These are phyloP conservation scores for Diutina sp. DNA, from an alignment of 1,139 yeast species.

Conservation along the genomic window DNA sequence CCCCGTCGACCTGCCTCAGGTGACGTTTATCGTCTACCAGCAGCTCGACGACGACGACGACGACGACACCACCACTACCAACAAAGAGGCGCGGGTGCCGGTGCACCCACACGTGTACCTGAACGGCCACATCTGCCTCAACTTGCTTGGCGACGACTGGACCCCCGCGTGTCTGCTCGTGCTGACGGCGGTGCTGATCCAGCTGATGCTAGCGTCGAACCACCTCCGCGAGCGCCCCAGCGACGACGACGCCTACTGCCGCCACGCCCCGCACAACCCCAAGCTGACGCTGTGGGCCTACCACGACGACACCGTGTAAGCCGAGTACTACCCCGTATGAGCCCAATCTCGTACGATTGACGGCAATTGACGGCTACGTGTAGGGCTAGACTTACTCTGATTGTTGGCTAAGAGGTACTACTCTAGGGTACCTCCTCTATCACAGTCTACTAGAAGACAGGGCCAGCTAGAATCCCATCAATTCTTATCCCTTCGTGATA, in stretches of 20 bases:
- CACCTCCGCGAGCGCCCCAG: constrained; percentile 33
- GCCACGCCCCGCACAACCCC: constrained; percentile 46
- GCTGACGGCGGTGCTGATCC: constrained; percentile 44
- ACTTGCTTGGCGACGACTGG: constrained; percentile 57
- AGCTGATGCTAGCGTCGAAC: constrained; percentile 51
- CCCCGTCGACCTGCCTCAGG: constrained; percentile 57
- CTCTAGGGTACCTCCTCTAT: too few species aligned
- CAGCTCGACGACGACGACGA: neutral
- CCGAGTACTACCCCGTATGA: too few species aligned
- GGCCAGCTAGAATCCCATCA: too few species aligned
- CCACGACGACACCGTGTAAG: constrained; percentile 36
- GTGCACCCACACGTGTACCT: constrained; percentile 54
- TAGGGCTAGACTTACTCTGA: neutral
- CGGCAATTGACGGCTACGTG: neutral
- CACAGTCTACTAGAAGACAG: too few species aligned
- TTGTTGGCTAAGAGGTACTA: too few species aligned
- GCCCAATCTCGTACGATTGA: too few species aligned
- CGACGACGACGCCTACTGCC: constrained; percentile 37
- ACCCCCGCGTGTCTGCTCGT: constrained; percentile 54
- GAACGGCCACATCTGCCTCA: constrained; percentile 64
- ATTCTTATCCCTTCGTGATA: too few species aligned
- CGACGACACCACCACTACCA: neutral
- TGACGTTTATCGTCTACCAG: constrained; percentile 27
- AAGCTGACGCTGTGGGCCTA: constrained; percentile 33
- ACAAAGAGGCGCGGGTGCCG: too few species aligned